phyloP scores from a whole-genome alignment of 495 filamentous ascomycete species.

The Staphylotrichum tortipilum region DNA sequence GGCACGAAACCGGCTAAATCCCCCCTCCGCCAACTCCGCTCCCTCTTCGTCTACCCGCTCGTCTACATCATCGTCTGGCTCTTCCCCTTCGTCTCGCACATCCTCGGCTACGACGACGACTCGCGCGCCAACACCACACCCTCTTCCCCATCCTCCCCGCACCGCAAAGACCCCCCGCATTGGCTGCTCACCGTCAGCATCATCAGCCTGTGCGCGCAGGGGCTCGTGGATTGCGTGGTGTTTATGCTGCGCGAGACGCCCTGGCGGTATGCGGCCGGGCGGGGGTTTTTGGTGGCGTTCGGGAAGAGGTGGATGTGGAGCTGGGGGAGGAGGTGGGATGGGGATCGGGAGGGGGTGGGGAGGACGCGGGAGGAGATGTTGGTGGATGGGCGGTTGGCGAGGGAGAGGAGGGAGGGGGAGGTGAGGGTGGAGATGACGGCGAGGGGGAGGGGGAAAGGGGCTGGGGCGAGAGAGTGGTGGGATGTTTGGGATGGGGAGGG shows the following conservation, averaged over 20 bases:
- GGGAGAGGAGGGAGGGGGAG: conserved; percentile 16
- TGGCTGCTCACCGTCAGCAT: conserved; percentile 47
- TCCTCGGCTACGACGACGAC: conserved; percentile 47
- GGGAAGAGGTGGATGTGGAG: conserved; percentile 10
- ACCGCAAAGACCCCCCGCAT: no score
- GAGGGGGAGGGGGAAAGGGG: not conserved
- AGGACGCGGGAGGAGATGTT: conserved; percentile 39
- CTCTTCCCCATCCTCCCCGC: no score
- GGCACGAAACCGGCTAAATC: conserved; percentile 27
- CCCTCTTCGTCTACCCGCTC: conserved; percentile 63
- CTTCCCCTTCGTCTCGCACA: conserved; percentile 57
- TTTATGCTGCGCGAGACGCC: conserved; percentile 60
- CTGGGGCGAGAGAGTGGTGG: conserved; percentile 9
- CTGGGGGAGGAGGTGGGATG: not conserved
- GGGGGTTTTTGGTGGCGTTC: conserved; percentile 35
- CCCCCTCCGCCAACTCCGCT: conserved; percentile 57
- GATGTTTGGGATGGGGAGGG: not conserved
- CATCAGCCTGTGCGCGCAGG: conserved; percentile 50
- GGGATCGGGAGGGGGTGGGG: conserved; percentile 15
- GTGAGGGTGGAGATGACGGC: not conserved
- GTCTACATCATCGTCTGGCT: conserved; percentile 67
- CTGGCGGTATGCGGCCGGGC: conserved; percentile 49
- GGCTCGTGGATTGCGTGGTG: conserved; percentile 56
- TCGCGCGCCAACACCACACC: conserved; percentile 8
- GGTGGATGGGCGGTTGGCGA: conserved; percentile 36